A percentile compares a stretch with the other conserved stretches of the same genome.
phyloP scores from a whole-genome alignment of 2,329 filamentous ascomycete species.

The Intubia oerlemansii region DNA sequence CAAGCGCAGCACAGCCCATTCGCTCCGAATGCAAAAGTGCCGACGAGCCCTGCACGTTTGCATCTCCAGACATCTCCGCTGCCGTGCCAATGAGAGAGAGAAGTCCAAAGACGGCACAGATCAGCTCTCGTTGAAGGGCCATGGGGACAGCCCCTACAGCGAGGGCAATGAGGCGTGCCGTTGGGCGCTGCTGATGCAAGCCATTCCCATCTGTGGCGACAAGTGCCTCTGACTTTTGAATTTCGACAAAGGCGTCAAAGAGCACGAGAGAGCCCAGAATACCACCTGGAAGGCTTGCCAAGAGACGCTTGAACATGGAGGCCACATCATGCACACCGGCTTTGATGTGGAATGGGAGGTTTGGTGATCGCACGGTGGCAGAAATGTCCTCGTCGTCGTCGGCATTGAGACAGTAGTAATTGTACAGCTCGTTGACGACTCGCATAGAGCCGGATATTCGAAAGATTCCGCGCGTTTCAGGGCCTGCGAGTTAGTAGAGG shows the following conservation, averaged over 20 bases:
- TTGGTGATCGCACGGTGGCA: slow-evolving; percentile 35
- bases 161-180: slow-evolving; percentile 43
- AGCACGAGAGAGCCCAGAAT: slow-evolving; percentile 40
- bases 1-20: slow-evolving; percentile 42
- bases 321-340: slow-evolving; percentile 42
- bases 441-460: slow-evolving; percentile 37
- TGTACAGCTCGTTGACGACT: slow-evolving; percentile 34
- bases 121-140: slow-evolving; percentile 37
- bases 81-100: slow-evolving; percentile 36
- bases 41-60: slow-evolving; percentile 25
- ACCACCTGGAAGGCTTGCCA: slow-evolving; percentile 40
- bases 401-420: slow-evolving; percentile 36
- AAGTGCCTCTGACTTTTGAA: too few relatives aligned
- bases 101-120: slow-evolving; percentile 45
- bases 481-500: slow-evolving; percentile 9
- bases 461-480: slow-evolving; percentile 36
- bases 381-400: slow-evolving; percentile 25
- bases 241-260: slow-evolving; percentile 40
- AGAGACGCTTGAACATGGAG: slow-evolving; percentile 43
- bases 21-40: slow-evolving; percentile 33
- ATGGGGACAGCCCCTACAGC: slow-evolving; percentile 38
- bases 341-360: slow-evolving; percentile 36
- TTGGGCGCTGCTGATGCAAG: slow-evolving; percentile 27
- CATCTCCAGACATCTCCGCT: slow-evolving; percentile 35
- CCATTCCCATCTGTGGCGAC: too few relatives aligned